Conservation (phyloP, 1,284 basidiomycete species). For the Leccinum insolens region DNA sequence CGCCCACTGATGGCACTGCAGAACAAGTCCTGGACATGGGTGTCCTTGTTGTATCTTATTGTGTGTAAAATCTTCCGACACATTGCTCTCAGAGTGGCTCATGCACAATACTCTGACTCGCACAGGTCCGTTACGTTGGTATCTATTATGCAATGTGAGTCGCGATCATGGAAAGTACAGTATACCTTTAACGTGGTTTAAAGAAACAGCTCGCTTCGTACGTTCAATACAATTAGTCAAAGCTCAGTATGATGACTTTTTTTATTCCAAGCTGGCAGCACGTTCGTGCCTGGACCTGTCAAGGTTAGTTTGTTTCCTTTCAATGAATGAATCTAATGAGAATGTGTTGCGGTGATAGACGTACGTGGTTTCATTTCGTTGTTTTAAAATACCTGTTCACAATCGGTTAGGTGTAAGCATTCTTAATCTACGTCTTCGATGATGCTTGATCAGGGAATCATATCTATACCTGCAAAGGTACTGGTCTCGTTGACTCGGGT, state of each 20-base stretch:
- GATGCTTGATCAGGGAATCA: neutral
- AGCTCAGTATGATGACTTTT: too few relatives aligned
- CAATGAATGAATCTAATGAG: neutral
- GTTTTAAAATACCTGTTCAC: neutral
- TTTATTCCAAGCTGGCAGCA: too few relatives aligned
- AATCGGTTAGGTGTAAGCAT: neutral
- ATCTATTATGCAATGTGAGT: neutral
- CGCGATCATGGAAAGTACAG: neutral
- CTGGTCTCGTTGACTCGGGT: fast-evolving
- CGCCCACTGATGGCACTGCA: too few relatives aligned
- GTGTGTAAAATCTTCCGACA: too few relatives aligned
- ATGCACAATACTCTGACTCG: neutral
- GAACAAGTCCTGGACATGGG: too few relatives aligned
- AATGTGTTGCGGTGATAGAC: neutral
- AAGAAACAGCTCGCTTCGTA: too few relatives aligned
- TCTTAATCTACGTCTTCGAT: neutral
- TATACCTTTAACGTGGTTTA: too few relatives aligned
- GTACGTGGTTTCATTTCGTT: neutral
- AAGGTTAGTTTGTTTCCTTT: neutral
- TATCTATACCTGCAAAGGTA: neutral
- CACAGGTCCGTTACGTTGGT: neutral
- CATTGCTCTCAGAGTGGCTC: too few relatives aligned
- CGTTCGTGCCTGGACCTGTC: too few relatives aligned
- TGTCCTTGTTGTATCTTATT: too few relatives aligned
- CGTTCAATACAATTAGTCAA: too few relatives aligned